Evolutionary conservation across 192 early-diverging fungal genomes (phyloP), one percentile per base, ranked within the genome.

Genomic region (Podila verticillata): DNA sequence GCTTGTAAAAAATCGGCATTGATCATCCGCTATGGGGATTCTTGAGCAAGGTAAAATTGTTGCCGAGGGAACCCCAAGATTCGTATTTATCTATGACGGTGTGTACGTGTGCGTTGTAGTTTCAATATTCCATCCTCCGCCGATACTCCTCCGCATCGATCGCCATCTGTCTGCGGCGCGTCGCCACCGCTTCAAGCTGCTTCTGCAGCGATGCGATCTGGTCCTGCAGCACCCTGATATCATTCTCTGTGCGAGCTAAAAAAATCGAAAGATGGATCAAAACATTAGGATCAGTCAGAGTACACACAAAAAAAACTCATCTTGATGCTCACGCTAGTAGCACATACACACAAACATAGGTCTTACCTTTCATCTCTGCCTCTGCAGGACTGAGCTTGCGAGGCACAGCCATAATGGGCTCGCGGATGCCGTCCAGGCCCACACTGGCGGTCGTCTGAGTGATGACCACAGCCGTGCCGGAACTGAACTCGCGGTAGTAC

Each of bases 161-260:
- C 58, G 30, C 20, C 68, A 78, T 78, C 49, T 63, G 75, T 7
- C 48, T 54, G 20, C 68, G 48, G 7, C 75, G 56, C 7, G 48
- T n/a, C 8, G 57, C 48, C 4, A 78, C 64, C 5, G 68, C 68
- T 34, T 71, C 68, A 10, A 71, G 31, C 34, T 78, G 75, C 29
- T 49, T 57, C 8, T 66, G 62, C 28, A 78, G 8, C 9, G 32
- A 35, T 20, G 75, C 59, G 39, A 78, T 66, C 49, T 78, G 75
- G 5, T 20, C 22, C n/a, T 54, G 63, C 26, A 78, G 19, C 1
- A 71, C 5, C 5, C 1, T 29, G 39, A 78, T 62, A 0, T 71
- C 75, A 2, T 65, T 31, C 58, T 71, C 75, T 8, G 59, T 34
- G 19, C 61, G 47, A 10, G 63, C 75, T 78, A 54, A 17, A 17